phyloP scores from a whole-genome alignment of 306 rosid genomes.

The Crotalaria pallida region DNA sequence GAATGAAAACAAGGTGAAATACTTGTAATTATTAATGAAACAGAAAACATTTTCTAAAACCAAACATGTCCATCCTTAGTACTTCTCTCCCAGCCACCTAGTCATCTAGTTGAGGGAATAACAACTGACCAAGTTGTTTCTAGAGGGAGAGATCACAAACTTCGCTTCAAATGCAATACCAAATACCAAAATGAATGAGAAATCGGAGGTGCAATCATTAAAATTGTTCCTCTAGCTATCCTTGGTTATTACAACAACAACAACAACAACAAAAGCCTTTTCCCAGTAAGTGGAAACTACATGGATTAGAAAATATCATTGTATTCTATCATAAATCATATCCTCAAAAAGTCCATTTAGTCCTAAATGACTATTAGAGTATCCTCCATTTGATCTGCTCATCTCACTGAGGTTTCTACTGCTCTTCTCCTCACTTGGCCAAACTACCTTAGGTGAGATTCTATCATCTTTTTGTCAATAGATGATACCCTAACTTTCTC shows the following conservation, averaged over 20 bases:
- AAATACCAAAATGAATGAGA: not conserved
- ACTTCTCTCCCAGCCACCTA: not conserved
- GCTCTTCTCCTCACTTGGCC: too few relatives aligned
- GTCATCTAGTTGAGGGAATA: slow-evolving; percentile 1
- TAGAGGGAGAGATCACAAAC: not conserved
- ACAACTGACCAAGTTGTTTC: not conserved
- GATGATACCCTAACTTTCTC: too few relatives aligned
- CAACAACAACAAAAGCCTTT: not conserved
- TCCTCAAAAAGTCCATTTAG: not conserved
- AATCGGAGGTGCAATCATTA: slow-evolving; percentile 5
- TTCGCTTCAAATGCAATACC: not conserved
- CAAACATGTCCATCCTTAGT: not conserved
- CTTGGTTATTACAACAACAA: not conserved
- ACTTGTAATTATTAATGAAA: too few relatives aligned
- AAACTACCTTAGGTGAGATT: too few relatives aligned
- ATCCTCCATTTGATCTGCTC: too few relatives aligned
- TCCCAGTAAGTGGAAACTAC: not conserved
- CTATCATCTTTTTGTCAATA: too few relatives aligned
- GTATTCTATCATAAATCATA: not conserved
- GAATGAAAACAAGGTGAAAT: too few relatives aligned
- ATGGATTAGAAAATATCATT: not conserved
- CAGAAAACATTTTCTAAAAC: too few relatives aligned
- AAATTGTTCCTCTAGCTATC: not conserved
- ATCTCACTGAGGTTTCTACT: too few relatives aligned
- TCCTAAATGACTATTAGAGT: too few relatives aligned